Conservation (phyloP, 2,329 filamentous ascomycete genomes). For the Fusarium sp. region DNA sequence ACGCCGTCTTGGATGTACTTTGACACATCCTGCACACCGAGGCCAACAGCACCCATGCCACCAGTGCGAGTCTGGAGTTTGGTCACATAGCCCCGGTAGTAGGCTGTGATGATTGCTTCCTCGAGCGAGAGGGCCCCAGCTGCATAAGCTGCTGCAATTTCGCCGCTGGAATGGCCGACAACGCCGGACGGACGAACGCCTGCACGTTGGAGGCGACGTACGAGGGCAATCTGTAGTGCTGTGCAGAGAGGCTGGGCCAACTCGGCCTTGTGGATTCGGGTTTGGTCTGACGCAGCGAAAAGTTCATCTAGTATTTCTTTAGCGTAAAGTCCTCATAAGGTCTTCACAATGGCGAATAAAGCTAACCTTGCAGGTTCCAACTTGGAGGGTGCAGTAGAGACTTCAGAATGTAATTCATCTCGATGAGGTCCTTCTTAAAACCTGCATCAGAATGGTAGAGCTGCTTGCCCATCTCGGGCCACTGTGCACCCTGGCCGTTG, state of each 20-base stretch:
- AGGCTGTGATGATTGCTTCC: background rate
- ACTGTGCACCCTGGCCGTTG: conserved; percentile 51
- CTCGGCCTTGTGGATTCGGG: background rate
- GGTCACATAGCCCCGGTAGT: conserved; percentile 1
- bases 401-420: background rate
- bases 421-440: background rate
- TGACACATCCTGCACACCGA: conserved; percentile 14
- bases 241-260: background rate
- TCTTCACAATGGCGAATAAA: too few species aligned
- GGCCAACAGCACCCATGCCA: background rate
- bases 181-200: background rate
- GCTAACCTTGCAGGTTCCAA: conserved; percentile 4
- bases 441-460: background rate
- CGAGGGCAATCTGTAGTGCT: background rate
- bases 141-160: background rate
- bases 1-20: conserved; percentile 17
- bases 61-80: background rate
- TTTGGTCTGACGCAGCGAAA: background rate
- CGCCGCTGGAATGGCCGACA: conserved; percentile 1
- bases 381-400: background rate
- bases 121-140: background rate
- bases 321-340: background rate
- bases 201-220: background rate
- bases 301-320: background rate
- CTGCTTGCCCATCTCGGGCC: conserved; percentile 27